A percentile compares a stretch with the other conserved stretches of the same genome.
Evolutionary conservation across 2,329 filamentous ascomycete genomes (phyloP).

Genomic region (Fusarium sp.): DNA sequence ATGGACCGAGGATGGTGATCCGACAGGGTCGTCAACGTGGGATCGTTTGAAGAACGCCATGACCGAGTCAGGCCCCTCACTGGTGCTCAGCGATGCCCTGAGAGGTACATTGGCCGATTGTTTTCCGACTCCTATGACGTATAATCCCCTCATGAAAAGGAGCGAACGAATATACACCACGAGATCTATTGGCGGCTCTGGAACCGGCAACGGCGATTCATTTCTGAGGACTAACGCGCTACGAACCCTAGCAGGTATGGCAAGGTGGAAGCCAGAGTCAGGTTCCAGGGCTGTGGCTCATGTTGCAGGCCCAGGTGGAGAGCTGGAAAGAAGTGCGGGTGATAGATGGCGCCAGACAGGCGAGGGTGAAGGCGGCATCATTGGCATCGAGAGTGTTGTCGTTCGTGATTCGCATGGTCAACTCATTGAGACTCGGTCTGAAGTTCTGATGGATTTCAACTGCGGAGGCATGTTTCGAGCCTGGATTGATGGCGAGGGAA

Average conservation of each 20-base stretch:
- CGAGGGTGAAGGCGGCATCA: conserved; percentile 87
- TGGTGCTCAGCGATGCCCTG: conserved; percentile 53
- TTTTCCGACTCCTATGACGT: conserved; percentile 62
- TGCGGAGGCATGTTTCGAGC: conserved; percentile 90
- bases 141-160: conserved; percentile 48
- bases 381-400: conserved; percentile 76
- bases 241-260: conserved; percentile 78
- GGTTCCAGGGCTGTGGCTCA: conserved; percentile 70
- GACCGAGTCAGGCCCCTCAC: conserved; percentile 15
- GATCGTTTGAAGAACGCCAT: conserved; percentile 23
- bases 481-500: conserved; percentile 74
- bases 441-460: conserved; percentile 82
- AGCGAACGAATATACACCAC: conserved; percentile 32
- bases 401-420: conserved; percentile 57
- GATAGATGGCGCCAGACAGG: conserved; percentile 78
- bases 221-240: conserved; percentile 80
- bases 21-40: conserved; percentile 39
- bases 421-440: conserved; percentile 56
- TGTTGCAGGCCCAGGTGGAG: conserved; percentile 77
- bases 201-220: conserved; percentile 89
- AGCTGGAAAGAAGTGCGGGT: conserved; percentile 80
- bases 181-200: conserved; percentile 71
- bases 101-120: conserved; percentile 68
- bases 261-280: conserved; percentile 68
- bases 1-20: conserved; percentile 69